These are phyloP conservation scores for Corinectria fuckeliana DNA, from an alignment of 2,329 filamentous ascomycete species.

Conservation along the genomic window DNA sequence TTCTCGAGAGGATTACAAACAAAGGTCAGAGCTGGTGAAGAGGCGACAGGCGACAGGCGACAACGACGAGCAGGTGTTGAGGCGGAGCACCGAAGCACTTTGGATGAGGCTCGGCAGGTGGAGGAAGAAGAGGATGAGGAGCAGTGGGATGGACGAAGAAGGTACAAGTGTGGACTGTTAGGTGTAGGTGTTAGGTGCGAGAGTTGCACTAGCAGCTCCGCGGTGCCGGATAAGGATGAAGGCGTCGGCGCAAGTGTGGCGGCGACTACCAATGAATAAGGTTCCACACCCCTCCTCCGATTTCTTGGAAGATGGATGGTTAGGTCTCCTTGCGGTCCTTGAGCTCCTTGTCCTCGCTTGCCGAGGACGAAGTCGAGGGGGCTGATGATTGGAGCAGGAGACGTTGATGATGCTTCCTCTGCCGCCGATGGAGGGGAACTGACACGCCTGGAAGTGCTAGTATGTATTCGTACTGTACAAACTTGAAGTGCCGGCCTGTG, in stretches of 20 bases:
- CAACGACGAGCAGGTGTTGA: neutral
- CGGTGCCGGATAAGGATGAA: constrained; percentile 35
- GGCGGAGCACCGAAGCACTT: neutral
- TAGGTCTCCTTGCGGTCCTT: too few relatives aligned
- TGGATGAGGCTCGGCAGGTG: constrained; percentile 10
- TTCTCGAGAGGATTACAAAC: neutral
- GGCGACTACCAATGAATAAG: constrained; percentile 34
- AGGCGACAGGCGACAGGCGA: neutral
- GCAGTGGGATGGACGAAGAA: neutral
- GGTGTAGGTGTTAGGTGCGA: constrained; percentile 7
- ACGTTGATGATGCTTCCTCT: too few relatives aligned
- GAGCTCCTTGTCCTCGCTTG: too few relatives aligned
- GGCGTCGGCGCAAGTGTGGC: constrained; percentile 29
- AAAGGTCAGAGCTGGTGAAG: neutral
- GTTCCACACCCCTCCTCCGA: constrained; percentile 36
- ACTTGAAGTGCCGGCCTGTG: too few relatives aligned
- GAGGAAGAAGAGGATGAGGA: neutral
- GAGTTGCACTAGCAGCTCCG: constrained; percentile 12
- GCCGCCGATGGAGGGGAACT: too few relatives aligned
- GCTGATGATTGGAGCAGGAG: too few relatives aligned
- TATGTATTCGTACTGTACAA: too few relatives aligned
- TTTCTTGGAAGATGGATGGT: constrained; percentile 10
- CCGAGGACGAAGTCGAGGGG: too few relatives aligned
- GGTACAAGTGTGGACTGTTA: constrained; percentile 5
- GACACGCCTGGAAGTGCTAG: too few relatives aligned